Percentiles rank a stretch among this genome's conserved stretches.
Evolutionary conservation across 1,139 yeast species (phyloP).

Genomic region (Debaryomyces subglobosus): DNA sequence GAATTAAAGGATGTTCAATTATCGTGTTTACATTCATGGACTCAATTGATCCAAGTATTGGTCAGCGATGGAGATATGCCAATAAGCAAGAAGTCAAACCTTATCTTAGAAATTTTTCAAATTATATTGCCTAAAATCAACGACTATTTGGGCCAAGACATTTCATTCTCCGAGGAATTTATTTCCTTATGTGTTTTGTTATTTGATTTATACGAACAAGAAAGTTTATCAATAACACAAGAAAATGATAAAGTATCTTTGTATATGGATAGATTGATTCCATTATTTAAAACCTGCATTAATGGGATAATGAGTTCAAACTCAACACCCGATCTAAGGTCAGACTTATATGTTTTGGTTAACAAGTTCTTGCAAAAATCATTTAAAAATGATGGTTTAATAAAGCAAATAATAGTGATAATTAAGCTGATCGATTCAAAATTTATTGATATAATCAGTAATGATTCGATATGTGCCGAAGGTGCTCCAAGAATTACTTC

Average conservation of each 20-base stretch:
- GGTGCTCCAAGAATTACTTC: slow-evolving; percentile 81
- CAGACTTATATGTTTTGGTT: slow-evolving; percentile 76
- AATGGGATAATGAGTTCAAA: slow-evolving; percentile 72
- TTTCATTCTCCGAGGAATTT: slow-evolving; percentile 71
- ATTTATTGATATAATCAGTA: slow-evolving; percentile 65
- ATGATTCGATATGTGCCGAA: slow-evolving; percentile 80
- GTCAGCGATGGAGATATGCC: slow-evolving; percentile 55
- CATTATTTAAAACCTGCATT: slow-evolving; percentile 73
- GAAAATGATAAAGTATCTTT: slow-evolving; percentile 31
- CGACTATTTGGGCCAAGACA: slow-evolving; percentile 69
- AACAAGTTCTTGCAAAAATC: slow-evolving; percentile 66
- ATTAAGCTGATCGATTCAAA: slow-evolving; percentile 63
- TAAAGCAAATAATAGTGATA: slow-evolving; percentile 52
- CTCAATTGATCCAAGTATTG: slow-evolving; percentile 72
- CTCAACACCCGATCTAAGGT: slow-evolving; percentile 67
- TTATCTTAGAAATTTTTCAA: slow-evolving; percentile 78
- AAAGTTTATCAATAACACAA: slow-evolving; percentile 27
- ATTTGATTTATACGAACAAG: slow-evolving; percentile 63
- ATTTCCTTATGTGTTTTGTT: slow-evolving; percentile 75
- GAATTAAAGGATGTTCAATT: slow-evolving; percentile 58
- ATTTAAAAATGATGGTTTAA: slow-evolving; percentile 39
- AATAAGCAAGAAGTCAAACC: slow-evolving; percentile 47
- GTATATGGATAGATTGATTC: slow-evolving; percentile 54
- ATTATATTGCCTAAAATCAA: slow-evolving; percentile 73
- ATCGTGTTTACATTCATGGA: slow-evolving; percentile 78